These are phyloP conservation scores for Petunia hybrid DNA, from an alignment of 305 asterid genomes.

Conservation along the genomic window DNA sequence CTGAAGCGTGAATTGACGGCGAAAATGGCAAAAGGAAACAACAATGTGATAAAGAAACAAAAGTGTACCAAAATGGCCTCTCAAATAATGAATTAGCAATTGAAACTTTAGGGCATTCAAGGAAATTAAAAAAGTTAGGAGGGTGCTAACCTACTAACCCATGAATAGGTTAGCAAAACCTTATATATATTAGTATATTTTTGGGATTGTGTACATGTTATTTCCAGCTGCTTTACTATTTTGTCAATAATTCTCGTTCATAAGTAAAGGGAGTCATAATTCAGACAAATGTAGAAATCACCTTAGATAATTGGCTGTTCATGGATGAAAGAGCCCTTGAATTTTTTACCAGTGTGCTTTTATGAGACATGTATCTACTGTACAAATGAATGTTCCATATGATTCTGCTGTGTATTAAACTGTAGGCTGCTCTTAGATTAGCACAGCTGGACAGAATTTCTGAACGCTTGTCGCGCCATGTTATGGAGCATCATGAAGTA, in stretches of 20 bases:
- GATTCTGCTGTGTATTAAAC: slow-evolving; percentile 53
- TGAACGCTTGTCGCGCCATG: slow-evolving; percentile 92
- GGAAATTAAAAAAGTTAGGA: no score
- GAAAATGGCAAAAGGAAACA: no score
- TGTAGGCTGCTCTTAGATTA: slow-evolving; percentile 90
- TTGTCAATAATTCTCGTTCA: slow-evolving; percentile 5
- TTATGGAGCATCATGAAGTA: slow-evolving; percentile 98
- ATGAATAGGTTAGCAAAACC: no score
- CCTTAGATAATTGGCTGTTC: slow-evolving; percentile 9
- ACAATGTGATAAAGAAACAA: no score
- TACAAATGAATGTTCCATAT: slow-evolving; percentile 17
- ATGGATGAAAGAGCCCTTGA: slow-evolving; percentile 15
- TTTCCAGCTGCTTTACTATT: not conserved
- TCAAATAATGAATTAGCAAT: no score
- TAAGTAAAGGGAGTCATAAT: not conserved
- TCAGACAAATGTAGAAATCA: not conserved
- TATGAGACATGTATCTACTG: slow-evolving; percentile 25
- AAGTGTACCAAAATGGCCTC: no score
- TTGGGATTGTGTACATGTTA: not conserved
- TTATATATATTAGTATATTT: no score
- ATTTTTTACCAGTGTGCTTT: not conserved
- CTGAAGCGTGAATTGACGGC: no score
- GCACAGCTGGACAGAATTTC: slow-evolving; percentile 89
- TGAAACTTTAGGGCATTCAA: no score
- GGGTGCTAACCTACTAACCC: no score